Base-by-base conservation (phyloP, 2,329 filamentous ascomycete genomes). In the Fusarium drepaniforme region DNA sequence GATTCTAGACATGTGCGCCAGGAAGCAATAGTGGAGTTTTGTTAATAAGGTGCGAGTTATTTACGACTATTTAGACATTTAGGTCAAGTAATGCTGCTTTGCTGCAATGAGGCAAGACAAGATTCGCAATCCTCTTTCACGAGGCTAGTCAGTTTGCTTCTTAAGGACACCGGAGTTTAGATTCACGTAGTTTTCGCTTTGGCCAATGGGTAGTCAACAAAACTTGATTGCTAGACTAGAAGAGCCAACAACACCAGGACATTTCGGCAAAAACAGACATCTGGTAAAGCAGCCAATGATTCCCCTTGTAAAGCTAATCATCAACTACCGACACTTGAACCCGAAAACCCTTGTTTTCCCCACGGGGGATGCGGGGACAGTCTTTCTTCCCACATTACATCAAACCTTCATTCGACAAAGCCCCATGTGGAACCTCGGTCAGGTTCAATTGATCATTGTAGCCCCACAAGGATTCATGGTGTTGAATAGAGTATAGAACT, bases 1-100 rank as follows among this genome's bases (percentile, higher is more conserved):
- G 78, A 89, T 91, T 68, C 76, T 90, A 72, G 81, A 86, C 49
- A 83, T 84, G 80, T 74, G 71, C n/a, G 40, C 25, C 18, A 57
- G 23, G n/a, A 35, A 66, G 8, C 5, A 49, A 15, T 49, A 25
- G 13, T 46, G 8, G 11, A 40, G 15, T 5, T 58, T 58, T 8
- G 3, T 56, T 56, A 16, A 56, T 35, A 0, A 11, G 8, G 8
- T 30, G 23, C 8, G 23, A 28, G 46, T 28, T 28, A 15, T 12
- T 7, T 9, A n/a, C 8, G 46, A 9, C 23, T 16, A 51, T 30
- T 51, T 9, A 30, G 16, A 30, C 9, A 51, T 12, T n/a, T 1
- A 12, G 9, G 25, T 51, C 25, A 53, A 53, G 25, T 13, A 53
- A 18, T n/a, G 9, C 30, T 30, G 25, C 2, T 53, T n/a, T 25